These are phyloP conservation scores for Pleodorina starrii DNA, from an alignment of 139 green algal species.

Conservation along the genomic window DNA sequence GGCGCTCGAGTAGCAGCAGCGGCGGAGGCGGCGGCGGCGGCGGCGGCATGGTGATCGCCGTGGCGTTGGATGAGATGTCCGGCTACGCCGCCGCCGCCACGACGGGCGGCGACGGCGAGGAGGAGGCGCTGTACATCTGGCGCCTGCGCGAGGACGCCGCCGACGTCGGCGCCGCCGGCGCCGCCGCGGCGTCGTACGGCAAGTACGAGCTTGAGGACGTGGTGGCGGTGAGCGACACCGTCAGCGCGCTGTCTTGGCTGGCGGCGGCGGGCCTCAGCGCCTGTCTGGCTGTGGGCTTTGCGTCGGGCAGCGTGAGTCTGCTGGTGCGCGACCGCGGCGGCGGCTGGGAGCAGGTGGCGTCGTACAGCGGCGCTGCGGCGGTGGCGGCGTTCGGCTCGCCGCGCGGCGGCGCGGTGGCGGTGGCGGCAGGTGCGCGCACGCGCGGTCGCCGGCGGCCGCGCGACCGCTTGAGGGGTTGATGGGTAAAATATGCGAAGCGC, in stretches of 20 bases:
- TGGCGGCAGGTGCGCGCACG: slow-evolving; percentile 18
- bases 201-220: slow-evolving; percentile 56
- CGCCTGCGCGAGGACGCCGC: neutral
- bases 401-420: neutral
- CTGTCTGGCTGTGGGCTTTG: slow-evolving; percentile 33
- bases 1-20: neutral
- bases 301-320: slow-evolving; percentile 30
- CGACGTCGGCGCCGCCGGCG: neutral
- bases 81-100: slow-evolving; percentile 61
- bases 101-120: slow-evolving; percentile 58
- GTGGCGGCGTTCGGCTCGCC: slow-evolving; percentile 35
- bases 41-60: slow-evolving; percentile 31
- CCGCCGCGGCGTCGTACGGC: neutral
- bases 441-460: too few relatives aligned
- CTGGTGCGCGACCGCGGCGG: slow-evolving; percentile 41
- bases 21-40: neutral
- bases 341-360: slow-evolving; percentile 34
- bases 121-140: slow-evolving; percentile 65
- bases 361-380: neutral
- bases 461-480: too few relatives aligned
- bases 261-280: slow-evolving; percentile 33
- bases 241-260: slow-evolving; percentile 62
- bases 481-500: too few relatives aligned
- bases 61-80: slow-evolving; percentile 35
- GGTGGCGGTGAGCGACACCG: slow-evolving; percentile 56